Conservation (phyloP, 2,329 filamentous ascomycete species). For the Paracorniculantispora psalliotae region DNA sequence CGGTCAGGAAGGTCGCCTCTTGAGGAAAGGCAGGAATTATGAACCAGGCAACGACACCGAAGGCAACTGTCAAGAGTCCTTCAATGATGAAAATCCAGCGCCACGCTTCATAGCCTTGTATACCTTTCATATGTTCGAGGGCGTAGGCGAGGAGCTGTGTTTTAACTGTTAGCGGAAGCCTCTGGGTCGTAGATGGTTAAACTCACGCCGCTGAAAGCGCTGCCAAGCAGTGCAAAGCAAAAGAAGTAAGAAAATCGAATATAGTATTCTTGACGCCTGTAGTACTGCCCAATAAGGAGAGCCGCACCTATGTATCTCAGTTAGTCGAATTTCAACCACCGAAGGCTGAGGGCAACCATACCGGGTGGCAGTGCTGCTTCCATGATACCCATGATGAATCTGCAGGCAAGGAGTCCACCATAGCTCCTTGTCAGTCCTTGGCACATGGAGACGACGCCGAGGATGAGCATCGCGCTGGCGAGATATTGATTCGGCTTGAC, state of each 20-base stretch:
- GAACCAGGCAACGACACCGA: slow-evolving; percentile 43
- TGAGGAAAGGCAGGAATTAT: slow-evolving; percentile 46
- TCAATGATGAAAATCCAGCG: slow-evolving; percentile 60
- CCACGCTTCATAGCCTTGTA: slow-evolving; percentile 30
- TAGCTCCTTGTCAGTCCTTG: slow-evolving; percentile 12
- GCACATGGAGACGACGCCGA: slow-evolving; percentile 16
- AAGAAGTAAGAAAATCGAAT: slow-evolving; percentile 16
- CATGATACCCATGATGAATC: slow-evolving; percentile 17
- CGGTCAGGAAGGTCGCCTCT: slow-evolving; percentile 43
- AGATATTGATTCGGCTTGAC: slow-evolving; percentile 16
- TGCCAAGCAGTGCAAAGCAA: slow-evolving; percentile 15
- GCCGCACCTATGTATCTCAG: slow-evolving; percentile 7
- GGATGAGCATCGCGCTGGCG: slow-evolving; percentile 14
- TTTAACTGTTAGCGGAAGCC: not conserved
- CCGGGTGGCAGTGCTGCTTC: slow-evolving; percentile 13
- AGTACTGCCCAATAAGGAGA: slow-evolving; percentile 15
- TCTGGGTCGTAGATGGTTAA: not conserved
- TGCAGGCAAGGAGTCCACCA: slow-evolving; percentile 7
- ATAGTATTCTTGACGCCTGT: slow-evolving; percentile 14
- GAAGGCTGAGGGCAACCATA: not conserved
- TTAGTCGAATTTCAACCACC: too few relatives aligned
- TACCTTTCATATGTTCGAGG: slow-evolving; percentile 12
- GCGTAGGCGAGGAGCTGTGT: slow-evolving; percentile 15
- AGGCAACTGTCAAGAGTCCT: slow-evolving; percentile 46
- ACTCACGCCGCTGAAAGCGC: slow-evolving; percentile 15